These are phyloP conservation scores for Sporothrix humicola DNA, from an alignment of 2,329 filamentous ascomycete genomes.

Conservation along the genomic window DNA sequence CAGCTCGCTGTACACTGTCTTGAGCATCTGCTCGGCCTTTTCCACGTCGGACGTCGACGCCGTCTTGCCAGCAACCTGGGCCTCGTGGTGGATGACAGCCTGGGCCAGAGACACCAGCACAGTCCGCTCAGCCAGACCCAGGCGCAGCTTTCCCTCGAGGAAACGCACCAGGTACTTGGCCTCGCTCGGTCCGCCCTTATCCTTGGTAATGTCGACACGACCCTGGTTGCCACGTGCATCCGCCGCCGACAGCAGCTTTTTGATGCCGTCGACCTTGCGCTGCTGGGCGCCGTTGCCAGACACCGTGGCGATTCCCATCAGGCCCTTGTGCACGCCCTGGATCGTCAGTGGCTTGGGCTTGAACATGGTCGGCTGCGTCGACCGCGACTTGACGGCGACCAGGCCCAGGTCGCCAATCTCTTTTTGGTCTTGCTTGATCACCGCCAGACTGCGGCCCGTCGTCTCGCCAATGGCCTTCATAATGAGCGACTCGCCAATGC, in stretches of 20 bases:
- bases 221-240: constrained; percentile 70
- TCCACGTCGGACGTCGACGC: constrained; percentile 78
- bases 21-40: constrained; percentile 83
- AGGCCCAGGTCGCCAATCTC: constrained; percentile 95
- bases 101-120: constrained; percentile 89
- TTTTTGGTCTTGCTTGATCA: constrained; percentile 95
- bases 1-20: constrained; percentile 90
- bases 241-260: constrained; percentile 91
- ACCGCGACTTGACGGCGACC: constrained; percentile 93
- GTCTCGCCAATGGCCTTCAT: constrained; percentile 98
- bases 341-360: constrained; percentile 92
- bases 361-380: constrained; percentile 97
- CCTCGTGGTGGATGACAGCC: constrained; percentile 84
- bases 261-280: constrained; percentile 91
- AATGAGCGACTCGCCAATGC: constrained; percentile 97
- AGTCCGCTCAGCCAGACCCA: constrained; percentile 90
- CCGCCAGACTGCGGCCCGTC: constrained; percentile 82
- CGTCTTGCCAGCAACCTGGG: constrained; percentile 69
- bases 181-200: constrained; percentile 93
- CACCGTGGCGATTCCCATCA: constrained; percentile 87
- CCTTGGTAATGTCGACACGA: constrained; percentile 87
- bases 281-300: constrained; percentile 87
- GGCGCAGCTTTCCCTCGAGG: constrained; percentile 88
- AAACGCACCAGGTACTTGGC: constrained; percentile 94
- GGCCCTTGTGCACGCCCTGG: constrained; percentile 80